Base-by-base conservation (phyloP, 805 yeast species). In the Candida jianshihensis region DNA sequence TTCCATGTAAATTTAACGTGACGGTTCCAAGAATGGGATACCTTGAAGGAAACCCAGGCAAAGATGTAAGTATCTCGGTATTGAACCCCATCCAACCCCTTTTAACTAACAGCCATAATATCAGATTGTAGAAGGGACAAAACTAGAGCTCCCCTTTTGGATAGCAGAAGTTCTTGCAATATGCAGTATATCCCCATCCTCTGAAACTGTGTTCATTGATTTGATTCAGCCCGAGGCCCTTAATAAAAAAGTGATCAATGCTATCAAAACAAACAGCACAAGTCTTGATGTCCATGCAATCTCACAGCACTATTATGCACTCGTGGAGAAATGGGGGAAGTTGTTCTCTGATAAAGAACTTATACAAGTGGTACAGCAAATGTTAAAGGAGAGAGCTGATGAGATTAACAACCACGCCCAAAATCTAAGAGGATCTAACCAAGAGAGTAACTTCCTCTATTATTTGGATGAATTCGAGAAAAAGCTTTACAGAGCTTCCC, bases 11-110 rank as follows among this genome's bases (percentile, higher is more conserved):
- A 36, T 87, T 89, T 63, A 79, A 81, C 44, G 71, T 79, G 31
- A 71, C 81, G 1, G 81, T 87, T 7, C 94, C 95, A 0, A 90
- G 92, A 0, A 63, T 90, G n/a, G 97, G 96, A 3, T 86, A 81
- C 51, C 64, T 90, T 6, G 89, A 82, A 50, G 87, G 89, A 7
- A 75, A 81, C 41, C 84, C 87, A 1, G 85, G 82, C 1, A 70
- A 75, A 43, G 57, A 61, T 11, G 31, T 29, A 15, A 12, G 31
- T 29, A 19, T 13, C 8, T 12, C 14, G 20, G n/a, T n/a, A n/a
- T n/a, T n/a, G n/a, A n/a, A n/a, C n/a, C n/a, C n/a, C n/a, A n/a
- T n/a, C n/a, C n/a, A n/a, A n/a, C n/a, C n/a, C n/a, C n/a, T n/a
- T n/a, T n/a, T n/a, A n/a, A 31, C 26, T 32, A 28, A 21, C 27